Conservation (phyloP, 345 rosid species). For the Citrus trifoliata region DNA sequence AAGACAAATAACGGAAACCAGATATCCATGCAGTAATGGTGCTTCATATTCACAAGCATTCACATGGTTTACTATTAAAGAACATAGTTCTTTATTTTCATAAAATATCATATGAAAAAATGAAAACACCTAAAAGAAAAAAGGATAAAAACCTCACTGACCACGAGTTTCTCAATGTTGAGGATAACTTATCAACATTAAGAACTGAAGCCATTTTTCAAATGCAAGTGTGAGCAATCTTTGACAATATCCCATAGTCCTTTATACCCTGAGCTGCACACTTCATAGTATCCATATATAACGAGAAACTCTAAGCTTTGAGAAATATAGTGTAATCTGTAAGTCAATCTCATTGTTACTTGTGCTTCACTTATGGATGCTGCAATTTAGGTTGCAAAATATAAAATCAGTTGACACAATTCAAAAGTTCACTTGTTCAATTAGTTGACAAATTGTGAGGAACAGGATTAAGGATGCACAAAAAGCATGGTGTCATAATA, state of each 20-base stretch:
- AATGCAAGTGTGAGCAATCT: background rate
- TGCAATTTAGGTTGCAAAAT: background rate
- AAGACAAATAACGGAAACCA: constrained; percentile 1
- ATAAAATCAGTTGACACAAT: background rate
- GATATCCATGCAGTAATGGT: background rate
- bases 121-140: background rate
- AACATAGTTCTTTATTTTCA: background rate
- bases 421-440: background rate
- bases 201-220: background rate
- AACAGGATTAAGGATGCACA: background rate
- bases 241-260: background rate
- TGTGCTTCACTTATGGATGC: background rate
- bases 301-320: background rate
- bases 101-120: background rate
- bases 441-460: background rate
- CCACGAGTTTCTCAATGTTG: background rate
- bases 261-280: background rate
- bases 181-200: background rate
- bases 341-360: background rate
- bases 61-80: background rate
- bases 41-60: background rate
- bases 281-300: background rate
- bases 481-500: background rate
- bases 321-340: background rate
- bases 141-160: background rate